Percentiles rank a stretch among this genome's conserved stretches.
These are phyloP conservation scores for Aspergillus terreus DNA, from an alignment of 2,329 filamentous ascomycete genomes.

Conservation along the genomic window DNA sequence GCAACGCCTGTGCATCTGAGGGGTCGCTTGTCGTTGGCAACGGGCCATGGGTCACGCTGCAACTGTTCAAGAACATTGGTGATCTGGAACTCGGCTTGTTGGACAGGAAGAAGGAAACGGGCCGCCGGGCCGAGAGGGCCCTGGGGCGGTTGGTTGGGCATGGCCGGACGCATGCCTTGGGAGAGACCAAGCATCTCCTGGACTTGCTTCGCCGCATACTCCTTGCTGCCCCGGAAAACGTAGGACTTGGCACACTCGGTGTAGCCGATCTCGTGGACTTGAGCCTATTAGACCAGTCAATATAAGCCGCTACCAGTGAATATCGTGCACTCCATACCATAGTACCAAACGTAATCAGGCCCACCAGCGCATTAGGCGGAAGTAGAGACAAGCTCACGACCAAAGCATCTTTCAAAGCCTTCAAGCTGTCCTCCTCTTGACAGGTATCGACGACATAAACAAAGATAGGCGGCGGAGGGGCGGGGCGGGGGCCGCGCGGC, in stretches of 20 bases:
- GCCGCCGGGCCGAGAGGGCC: conserved; percentile 75
- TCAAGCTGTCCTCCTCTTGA: conserved; percentile 65
- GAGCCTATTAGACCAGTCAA: conserved; percentile 54
- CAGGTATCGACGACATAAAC: conserved; percentile 67
- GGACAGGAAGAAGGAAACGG: conserved; percentile 87
- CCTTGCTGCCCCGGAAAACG: conserved; percentile 96
- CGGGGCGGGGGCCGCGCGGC: conserved; percentile 47
- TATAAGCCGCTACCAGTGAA: conserved; percentile 7
- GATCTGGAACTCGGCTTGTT: conserved; percentile 94
- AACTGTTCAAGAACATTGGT: conserved; percentile 93
- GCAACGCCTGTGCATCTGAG: conserved; percentile 93
- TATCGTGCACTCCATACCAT: conserved; percentile 59
- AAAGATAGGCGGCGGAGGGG: conserved; percentile 64
- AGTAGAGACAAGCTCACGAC: conserved; percentile 64
- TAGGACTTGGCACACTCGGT: conserved; percentile 98
- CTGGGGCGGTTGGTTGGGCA: conserved; percentile 69
- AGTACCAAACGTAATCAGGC: conserved; percentile 71
- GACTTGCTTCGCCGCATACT: conserved; percentile 97
- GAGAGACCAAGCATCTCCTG: conserved; percentile 93
- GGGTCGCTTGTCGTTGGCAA: conserved; percentile 85
- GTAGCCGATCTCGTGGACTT: conserved; percentile 97
- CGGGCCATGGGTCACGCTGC: conserved; percentile 96
- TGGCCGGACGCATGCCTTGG: conserved; percentile 67
- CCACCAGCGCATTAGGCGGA: conserved; percentile 61
- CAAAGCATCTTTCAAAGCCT: conserved; percentile 64